Base-by-base conservation (phyloP, 768 basidiomycete genomes). In the Auricularia sp. region DNA sequence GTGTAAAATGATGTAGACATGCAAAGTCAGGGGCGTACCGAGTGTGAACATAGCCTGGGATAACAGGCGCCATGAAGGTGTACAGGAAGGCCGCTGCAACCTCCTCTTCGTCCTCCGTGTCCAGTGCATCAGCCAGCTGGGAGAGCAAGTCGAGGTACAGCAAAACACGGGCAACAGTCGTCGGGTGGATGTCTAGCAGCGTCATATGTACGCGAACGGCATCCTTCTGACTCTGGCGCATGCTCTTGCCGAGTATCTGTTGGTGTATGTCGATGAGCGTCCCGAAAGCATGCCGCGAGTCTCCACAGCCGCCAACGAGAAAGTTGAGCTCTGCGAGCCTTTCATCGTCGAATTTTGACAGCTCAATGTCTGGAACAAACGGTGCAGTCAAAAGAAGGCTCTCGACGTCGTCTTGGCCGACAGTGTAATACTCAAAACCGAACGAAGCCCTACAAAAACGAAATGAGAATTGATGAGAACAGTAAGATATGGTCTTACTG, bases 351-450 rank as follows among this genome's bases (percentile, higher is more conserved):
- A 72, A 63, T 3, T 61, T 43, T 7, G 64, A 62, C 3, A 74
- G 43, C 23, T 70, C 66, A 71, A 58, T 71, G 67, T 16, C 64
- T 59, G 43, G 68, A 63, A 29, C 68, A 64, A 5, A 64, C 62
- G 29, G 70, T 72, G 72, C 72, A 74, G 61, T 69, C 72, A 34
- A 71, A 16, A 71, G 58, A 8, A 74, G 66, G 7, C 72, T 74
- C 23, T 74, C 70, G 56, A 72, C 61, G 36, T 70, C 67, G 61
- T 74, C 73, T 11, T 68, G 70, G 0, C 74, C 72, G 34, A 72
- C 47, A 1, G 47, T 51, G 16, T 51, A 51, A 21, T 51, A 51
- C 18, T 51, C 47, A 6, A 51, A 21, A 6, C 47, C 47, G 21
- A 51, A 51, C 7, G 47, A 51, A 8, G 47, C 47, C 47, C 47